Base-by-base conservation (phyloP, 2,329 filamentous ascomycete species). In the Cordyceps farinosa region DNA sequence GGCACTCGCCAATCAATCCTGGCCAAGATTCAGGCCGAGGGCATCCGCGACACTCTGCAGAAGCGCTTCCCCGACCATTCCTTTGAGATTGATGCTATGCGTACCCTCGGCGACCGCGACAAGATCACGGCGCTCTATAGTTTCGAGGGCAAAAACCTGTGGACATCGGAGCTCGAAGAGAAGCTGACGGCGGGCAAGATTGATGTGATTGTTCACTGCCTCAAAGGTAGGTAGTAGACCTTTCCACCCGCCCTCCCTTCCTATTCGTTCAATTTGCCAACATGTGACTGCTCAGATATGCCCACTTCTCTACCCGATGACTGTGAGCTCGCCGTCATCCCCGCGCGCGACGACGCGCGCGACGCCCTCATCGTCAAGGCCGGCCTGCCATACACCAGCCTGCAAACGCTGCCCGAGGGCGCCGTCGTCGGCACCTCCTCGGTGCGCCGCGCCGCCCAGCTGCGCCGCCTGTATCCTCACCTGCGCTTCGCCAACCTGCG, bases 91-190 rank as follows among this genome's bases (percentile, higher is more conserved):
- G 86, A 90, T 71, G 88, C 90, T 66, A 90, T 95, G 79, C 87
- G 89, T 68, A 92, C 92, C 9, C 86, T 89, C 51, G 95, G 93
- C 66, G 95, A 99, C 79, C 89, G 90, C 77, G 92, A 98, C 80
- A 94, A 96, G 77, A 84, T 86, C 63, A 97, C 93, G 44, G 90
- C 94, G 4, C 84, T 99, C 62, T 91, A 95, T 74, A 90, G 92
- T 69, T 90, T 98, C 74, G 90, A 90, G 65, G 91, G 92, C 64
- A 98, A 99, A 80, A 92, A 91, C 59, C 80, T 99, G 64, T 99
- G 95, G 95, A 99, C 95, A 8, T 87, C 92, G 69, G 94, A 98
- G 79, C 82, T 99, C 56, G 95, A 99, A 77, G 89, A 88, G n/a
- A 82, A 87, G 71, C 82, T 97, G 59, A 79, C 88, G 56, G 83